Percentiles rank a stretch among this genome's conserved stretches.
phyloP scores from a whole-genome alignment of 2,329 filamentous ascomycete species.

The Teratosphaeriaceae sp. region DNA sequence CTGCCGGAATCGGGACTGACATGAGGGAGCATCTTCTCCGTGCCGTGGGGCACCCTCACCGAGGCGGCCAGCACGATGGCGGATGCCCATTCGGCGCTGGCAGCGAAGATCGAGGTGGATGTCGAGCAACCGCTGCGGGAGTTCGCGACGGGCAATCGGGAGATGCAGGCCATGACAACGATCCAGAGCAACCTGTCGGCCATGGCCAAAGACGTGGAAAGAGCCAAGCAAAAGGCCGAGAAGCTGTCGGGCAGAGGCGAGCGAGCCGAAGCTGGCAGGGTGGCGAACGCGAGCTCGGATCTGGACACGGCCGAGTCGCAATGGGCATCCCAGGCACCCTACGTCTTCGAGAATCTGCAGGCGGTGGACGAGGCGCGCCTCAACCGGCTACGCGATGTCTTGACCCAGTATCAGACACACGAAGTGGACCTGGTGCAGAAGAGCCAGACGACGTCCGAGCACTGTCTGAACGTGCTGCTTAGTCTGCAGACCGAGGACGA shows the following conservation, averaged over 20 bases:
- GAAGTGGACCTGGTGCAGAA: constrained; percentile 82
- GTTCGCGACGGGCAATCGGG: constrained; percentile 63
- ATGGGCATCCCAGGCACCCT: constrained; percentile 93
- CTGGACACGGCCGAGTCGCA: constrained; percentile 74
- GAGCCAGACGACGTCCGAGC: constrained; percentile 65
- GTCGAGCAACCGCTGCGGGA: constrained; percentile 77
- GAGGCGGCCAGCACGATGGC: constrained; percentile 74
- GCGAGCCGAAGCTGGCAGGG: constrained; percentile 68
- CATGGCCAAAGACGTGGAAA: constrained; percentile 79
- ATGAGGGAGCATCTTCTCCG: constrained; percentile 68
- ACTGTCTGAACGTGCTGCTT: constrained; percentile 72
- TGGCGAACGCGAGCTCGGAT: constrained; percentile 64
- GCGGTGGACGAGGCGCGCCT: constrained; percentile 81
- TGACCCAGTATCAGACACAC: constrained; percentile 90
- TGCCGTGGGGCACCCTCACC: constrained; percentile 84
- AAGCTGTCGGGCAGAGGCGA: constrained; percentile 74
- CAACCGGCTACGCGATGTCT: constrained; percentile 81
- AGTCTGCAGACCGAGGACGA: constrained; percentile 84
- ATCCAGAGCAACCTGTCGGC: constrained; percentile 73
- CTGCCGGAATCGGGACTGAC: constrained; percentile 13
- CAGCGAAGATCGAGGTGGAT: constrained; percentile 76
- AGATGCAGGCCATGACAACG: constrained; percentile 72
- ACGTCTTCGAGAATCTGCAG: constrained; percentile 89
- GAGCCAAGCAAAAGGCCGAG: constrained; percentile 76
- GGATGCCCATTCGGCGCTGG: constrained; percentile 73